Conservation (phyloP, 2,329 filamentous ascomycete species). For the Canariomyces notabilis region DNA sequence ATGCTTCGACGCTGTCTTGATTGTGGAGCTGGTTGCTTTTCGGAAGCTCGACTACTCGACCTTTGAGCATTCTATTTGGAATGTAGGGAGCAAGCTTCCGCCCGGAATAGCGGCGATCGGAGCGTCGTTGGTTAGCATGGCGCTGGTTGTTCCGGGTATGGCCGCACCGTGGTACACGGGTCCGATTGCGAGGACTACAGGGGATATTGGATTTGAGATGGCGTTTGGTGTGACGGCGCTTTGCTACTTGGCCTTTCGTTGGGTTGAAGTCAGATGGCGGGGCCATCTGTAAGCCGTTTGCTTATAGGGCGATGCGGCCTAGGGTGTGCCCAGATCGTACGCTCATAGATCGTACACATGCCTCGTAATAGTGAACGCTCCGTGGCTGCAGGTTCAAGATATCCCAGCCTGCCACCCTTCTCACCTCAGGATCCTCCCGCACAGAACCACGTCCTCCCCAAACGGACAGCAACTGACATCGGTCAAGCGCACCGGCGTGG, state of each 20-base stretch:
- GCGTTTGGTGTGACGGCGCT: constrained; percentile 49
- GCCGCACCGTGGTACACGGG: constrained; percentile 57
- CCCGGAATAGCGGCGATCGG: constrained; percentile 43
- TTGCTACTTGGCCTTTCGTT: constrained; percentile 44
- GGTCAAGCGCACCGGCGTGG: constrained; percentile 59
- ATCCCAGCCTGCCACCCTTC: neutral
- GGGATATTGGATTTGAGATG: constrained; percentile 63
- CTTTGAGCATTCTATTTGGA: constrained; percentile 46
- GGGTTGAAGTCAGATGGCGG: constrained; percentile 35
- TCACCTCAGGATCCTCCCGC: constrained; percentile 45
- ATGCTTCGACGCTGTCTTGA: constrained; percentile 47
- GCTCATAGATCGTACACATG: too few species aligned
- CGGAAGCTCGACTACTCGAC: constrained; percentile 39
- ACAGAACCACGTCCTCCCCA: constrained; percentile 78
- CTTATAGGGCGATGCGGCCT: neutral
- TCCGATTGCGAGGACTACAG: constrained; percentile 54
- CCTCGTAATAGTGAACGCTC: neutral
- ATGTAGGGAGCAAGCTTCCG: constrained; percentile 40
- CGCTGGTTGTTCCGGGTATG: constrained; percentile 55
- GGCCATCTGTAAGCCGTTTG: constrained; percentile 27
- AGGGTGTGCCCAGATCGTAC: neutral
- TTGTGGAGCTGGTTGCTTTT: constrained; percentile 45
- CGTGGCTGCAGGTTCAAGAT: neutral
- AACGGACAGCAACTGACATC: constrained; percentile 71
- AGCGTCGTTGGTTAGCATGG: constrained; percentile 43